phyloP scores from a whole-genome alignment of 495 filamentous ascomycete genomes.

The Xylaria telfairii region DNA sequence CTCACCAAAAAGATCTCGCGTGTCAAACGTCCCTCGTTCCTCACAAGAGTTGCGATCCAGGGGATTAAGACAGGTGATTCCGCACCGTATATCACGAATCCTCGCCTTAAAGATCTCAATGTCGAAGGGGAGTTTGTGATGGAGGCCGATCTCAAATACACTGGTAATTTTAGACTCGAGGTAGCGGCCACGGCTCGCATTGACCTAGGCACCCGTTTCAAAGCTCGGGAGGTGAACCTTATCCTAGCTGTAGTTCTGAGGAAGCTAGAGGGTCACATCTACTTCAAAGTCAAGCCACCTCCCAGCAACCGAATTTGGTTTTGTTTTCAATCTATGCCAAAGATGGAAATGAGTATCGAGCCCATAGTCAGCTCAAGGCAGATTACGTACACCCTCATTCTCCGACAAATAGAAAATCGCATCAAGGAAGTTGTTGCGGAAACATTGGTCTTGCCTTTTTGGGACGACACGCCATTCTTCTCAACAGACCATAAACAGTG shows the following conservation, averaged over 20 bases:
- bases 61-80: slow-evolving; percentile 86
- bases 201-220: slow-evolving; percentile 87
- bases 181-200: slow-evolving; percentile 89
- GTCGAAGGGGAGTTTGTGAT: slow-evolving; percentile 87
- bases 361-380: slow-evolving; percentile 94
- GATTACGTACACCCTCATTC: slow-evolving; percentile 90
- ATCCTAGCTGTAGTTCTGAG: slow-evolving; percentile 86
- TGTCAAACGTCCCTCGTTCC: slow-evolving; percentile 88
- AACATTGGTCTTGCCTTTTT: slow-evolving; percentile 90
- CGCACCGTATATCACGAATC: slow-evolving; percentile 89
- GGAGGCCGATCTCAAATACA: slow-evolving; percentile 86
- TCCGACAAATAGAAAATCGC: slow-evolving; percentile 90
- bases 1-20: slow-evolving; percentile 96
- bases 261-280: slow-evolving; percentile 81
- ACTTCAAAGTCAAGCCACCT: slow-evolving; percentile 90
- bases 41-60: slow-evolving; percentile 79
- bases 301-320: slow-evolving; percentile 96
- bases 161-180: slow-evolving; percentile 85
- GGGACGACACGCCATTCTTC: slow-evolving; percentile 93
- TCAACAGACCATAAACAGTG: slow-evolving; percentile 75
- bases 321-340: slow-evolving; percentile 88
- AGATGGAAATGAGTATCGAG: slow-evolving; percentile 89
- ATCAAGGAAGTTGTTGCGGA: slow-evolving; percentile 93
- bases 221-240: slow-evolving; percentile 85
- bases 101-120: slow-evolving; percentile 84